Percentiles rank a stretch among this genome's conserved stretches.
Evolutionary conservation across 2,329 filamentous ascomycete genomes (phyloP).

Genomic region (Fusarium sp.): DNA sequence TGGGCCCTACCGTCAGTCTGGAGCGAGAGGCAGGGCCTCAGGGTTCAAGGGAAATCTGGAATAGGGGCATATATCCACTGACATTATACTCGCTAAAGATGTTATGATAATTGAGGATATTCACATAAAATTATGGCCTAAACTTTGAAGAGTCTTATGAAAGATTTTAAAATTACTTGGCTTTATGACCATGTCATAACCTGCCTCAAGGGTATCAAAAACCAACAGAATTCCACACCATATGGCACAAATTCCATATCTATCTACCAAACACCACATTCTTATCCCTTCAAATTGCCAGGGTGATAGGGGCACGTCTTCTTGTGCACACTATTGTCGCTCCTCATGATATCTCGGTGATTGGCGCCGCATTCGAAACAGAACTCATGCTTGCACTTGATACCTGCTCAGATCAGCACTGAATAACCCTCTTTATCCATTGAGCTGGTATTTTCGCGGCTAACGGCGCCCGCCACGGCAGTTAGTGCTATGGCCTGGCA

Average conservation of each 20-base stretch:
- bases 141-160: too few species aligned
- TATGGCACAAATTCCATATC: background rate
- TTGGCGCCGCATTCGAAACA: constrained; percentile 58
- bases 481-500: constrained; percentile 39
- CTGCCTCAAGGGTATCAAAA: too few species aligned
- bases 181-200: too few species aligned
- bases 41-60: too few species aligned
- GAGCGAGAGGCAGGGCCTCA: too few species aligned
- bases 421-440: background rate
- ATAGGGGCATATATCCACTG: too few species aligned
- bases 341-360: constrained; percentile 51
- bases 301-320: constrained; percentile 52
- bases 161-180: too few species aligned
- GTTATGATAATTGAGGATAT: too few species aligned
- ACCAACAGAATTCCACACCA: too few species aligned
- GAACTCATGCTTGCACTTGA: constrained; percentile 55
- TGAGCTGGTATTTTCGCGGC: background rate
- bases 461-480: constrained; percentile 31
- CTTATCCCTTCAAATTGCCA: constrained; percentile 32
- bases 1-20: too few species aligned
- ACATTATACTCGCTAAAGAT: too few species aligned
- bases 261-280: background rate
- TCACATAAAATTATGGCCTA: too few species aligned
- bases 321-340: constrained; percentile 55
- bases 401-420: constrained; percentile 50